Evolutionary conservation across 768 basidiomycete genomes (phyloP), one percentile per base, ranked within the genome.

Genomic region (Chalciporus piperatus): DNA sequence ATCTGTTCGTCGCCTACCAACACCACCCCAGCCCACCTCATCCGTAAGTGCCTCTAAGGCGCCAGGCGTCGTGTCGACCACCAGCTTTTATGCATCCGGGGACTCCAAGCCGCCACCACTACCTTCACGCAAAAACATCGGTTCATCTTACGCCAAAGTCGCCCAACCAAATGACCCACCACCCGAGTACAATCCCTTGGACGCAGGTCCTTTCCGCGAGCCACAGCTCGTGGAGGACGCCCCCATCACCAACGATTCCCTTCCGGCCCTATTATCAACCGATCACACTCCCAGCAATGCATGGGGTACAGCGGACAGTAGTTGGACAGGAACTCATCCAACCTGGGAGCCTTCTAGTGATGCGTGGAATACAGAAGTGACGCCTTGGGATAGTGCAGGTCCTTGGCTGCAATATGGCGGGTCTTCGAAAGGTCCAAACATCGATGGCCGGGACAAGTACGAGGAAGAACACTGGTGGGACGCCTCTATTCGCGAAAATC

Each of bases 391-490:
- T 35, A 10, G 35, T 51, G 47, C 42, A 32, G 43, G 50, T 5
- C 19, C 51, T 46, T 71, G 71, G 70, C 8, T 30, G 1, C 58
- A 63, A 22, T 60, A 49, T 44, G 56, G 57, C 20, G 51, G 52
- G 3, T 39, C 68, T 8, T 52, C 66, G 6, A 66, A 67, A 39
- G 68, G 65, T n/a, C 64, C 66, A 54, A 67, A 51, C 39, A 86
- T 91, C 57, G 80, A 82, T 68, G 86, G 83, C 7, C 74, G 88
- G 41, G 73, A 76, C 47, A 72, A 71, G 8, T 62, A 72, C 3
- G 87, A 91, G 62, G 89, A 91, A 67, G 68, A 65, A 17, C 70
- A 72, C 41, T 91, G 89, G 89, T 90, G 84, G 84, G 79, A 87
- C 63, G 59, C 73, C 8, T 74, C 74, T 16, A 59, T 75, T 17